Evolutionary conservation across 208 protist species (phyloP), one percentile per base, ranked within the genome.

Genomic region (Polymyxa betae): DNA sequence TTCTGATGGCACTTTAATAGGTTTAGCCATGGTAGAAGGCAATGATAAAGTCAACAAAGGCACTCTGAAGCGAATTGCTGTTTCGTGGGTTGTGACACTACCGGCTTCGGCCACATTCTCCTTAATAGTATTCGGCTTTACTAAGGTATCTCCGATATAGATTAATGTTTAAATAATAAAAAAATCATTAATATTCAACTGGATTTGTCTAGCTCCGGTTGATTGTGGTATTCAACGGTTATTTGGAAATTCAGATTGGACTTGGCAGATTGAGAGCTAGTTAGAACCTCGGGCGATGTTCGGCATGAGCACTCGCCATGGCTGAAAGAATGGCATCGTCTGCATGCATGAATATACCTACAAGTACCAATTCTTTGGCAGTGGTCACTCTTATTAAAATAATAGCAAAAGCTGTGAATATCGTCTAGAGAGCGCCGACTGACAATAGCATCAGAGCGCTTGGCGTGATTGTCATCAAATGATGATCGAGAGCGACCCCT

Each of bases 21-120:
- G 89, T 35, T 32, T 90, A 24, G 89, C 60, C 20, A 20, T 90
- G 24, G 89, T 90, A 0, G 89, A 90, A 64, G 68, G 89, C 38
- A 32, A n/a, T 35, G 54, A 64, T 16, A 90, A 90, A 38, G 68
- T 90, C 10, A 90, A 90, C 89, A 88, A 45, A 16, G 0, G 1
- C 12, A 90, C 89, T 29, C 89, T 90, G 54, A 90, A 90, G 45
- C 89, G 87, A 64, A 90, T 90, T n/a, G 89, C 89, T 88, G 1
- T 90, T 1, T 90, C 89, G 1, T 90, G 89, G 89, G 49, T 90
- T 64, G 89, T 90, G 38, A 90, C 89, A 29, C 54, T 90, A 64
- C 89, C 89, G 12, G 89, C 89, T 10, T 90, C 89, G n/a, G 89
- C 89, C 12, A 16, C 68, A 32, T 90, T 64, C 32, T 88, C 52